Evolutionary conservation across 192 early-diverging fungal species (phyloP), one percentile per base, ranked within the genome.

Genomic region (Glomus cerebriforme): DNA sequence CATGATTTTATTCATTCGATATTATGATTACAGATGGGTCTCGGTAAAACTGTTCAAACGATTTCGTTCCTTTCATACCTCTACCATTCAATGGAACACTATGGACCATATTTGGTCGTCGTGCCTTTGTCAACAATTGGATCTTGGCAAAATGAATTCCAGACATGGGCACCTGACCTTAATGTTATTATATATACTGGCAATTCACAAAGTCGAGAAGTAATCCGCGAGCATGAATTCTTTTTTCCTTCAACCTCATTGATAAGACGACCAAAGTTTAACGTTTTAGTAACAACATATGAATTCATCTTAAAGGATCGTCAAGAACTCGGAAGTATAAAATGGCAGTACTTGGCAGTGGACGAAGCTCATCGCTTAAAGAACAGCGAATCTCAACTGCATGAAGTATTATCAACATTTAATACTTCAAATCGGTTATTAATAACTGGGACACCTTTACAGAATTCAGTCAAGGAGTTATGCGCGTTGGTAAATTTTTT

Each of bases 291-390:
- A 65, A 99, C 97, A 0, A 98, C 96, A 0, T 99, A 96, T 79
- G 97, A 99, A 84, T 85, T 98, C 73, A 92, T 98, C 60, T 89
- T 98, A 27, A 96, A 95, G 80, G 98, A 99, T 81, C 91, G 92
- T 24, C 90, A 89, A 32, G 81, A 92, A 60, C 85, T 99, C 7
- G 92, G 93, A 19, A 79, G 79, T 47, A 95, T 99, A 79, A 91
- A 91, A 60, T 99, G 98, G 98, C 91, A 92, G 37, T 97, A 94
- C 79, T 81, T 99, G 58, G 95, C 94, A 0, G 96, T 99, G 0
- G 98, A 99, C 76, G 98, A 99, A 84, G 98, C 98, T 6, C 98
- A 99, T 83, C 91, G 97, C 19, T 88, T 99, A 59, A 99, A 99
- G 82, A 99, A 98, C 82, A 89, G 91, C 34, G 93, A 95, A 77